Percentiles rank a stretch among this genome's conserved stretches.
phyloP scores from a whole-genome alignment of 2,329 filamentous ascomycete genomes.

The Diplodia sapinea region DNA sequence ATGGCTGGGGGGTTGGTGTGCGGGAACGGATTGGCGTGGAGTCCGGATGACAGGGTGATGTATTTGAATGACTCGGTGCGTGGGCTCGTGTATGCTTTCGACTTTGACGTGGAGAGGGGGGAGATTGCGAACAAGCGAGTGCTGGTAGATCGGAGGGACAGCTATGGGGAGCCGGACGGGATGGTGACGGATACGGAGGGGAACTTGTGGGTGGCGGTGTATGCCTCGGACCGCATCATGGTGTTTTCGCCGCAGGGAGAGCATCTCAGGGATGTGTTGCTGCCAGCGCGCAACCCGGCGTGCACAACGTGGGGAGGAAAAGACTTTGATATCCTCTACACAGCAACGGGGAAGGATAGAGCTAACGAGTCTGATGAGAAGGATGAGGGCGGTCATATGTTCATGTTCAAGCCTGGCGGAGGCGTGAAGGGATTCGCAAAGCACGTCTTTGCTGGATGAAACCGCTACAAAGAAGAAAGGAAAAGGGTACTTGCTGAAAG shows the following conservation, averaged over 20 bases:
- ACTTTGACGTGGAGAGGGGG: background rate
- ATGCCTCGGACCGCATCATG: background rate
- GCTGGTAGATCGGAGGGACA: background rate
- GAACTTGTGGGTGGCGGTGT: background rate
- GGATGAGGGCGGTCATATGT: background rate
- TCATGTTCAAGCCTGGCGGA: background rate
- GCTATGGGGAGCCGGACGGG: slow-evolving; percentile 7
- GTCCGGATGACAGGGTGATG: background rate
- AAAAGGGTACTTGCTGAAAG: background rate
- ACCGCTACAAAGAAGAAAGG: background rate
- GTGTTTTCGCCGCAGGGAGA: slow-evolving; percentile 7
- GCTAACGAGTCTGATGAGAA: background rate
- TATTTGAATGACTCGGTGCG: slow-evolving; percentile 8
- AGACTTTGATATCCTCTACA: slow-evolving; percentile 1
- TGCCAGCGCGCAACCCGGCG: background rate
- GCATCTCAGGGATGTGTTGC: background rate
- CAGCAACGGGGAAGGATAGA: background rate
- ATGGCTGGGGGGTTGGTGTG: background rate
- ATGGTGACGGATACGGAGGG: slow-evolving; percentile 1
- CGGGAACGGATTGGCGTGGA: slow-evolving; percentile 12
- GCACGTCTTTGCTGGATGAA: background rate
- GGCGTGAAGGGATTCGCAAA: slow-evolving; percentile 15
- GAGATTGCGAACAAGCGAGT: background rate
- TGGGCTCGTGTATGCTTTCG: background rate
- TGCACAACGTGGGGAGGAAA: slow-evolving; percentile 4